Evolutionary conservation across 164 flowering plant species (phyloP).

Genomic region (Cinnamomum chago): DNA sequence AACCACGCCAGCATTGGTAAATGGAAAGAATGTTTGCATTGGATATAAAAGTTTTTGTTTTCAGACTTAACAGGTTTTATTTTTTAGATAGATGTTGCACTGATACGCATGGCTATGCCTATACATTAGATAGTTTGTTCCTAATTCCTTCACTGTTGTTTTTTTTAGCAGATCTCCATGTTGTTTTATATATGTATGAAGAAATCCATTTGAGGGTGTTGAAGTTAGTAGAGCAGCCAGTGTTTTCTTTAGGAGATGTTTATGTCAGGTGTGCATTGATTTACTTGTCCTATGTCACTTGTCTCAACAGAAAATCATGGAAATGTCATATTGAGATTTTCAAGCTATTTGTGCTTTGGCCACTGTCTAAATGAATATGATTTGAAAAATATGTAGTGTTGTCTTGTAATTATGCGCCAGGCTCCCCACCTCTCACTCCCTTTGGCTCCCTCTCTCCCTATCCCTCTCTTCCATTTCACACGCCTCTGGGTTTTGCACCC

Average conservation of each 20-base stretch:
- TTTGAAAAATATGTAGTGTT: too few relatives aligned
- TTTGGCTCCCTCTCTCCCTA: too few relatives aligned
- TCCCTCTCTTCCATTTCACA: too few relatives aligned
- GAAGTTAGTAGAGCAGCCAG: slow-evolving; percentile 21
- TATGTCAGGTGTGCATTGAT: slow-evolving; percentile 12
- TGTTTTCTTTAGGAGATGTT: slow-evolving; percentile 8
- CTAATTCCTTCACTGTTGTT: background rate
- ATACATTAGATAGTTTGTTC: background rate
- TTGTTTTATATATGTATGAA: slow-evolving; percentile 11
- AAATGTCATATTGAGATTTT: slow-evolving; percentile 15
- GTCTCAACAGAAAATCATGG: slow-evolving; percentile 34
- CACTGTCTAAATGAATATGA: background rate
- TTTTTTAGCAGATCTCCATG: background rate
- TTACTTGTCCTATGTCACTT: slow-evolving; percentile 38
- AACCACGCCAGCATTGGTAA: too few relatives aligned
- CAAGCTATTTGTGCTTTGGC: background rate
- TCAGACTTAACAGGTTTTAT: too few relatives aligned
- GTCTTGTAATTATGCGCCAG: too few relatives aligned
- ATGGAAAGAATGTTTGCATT: too few relatives aligned
- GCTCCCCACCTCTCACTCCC: too few relatives aligned
- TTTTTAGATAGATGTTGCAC: too few relatives aligned
- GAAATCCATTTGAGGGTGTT: slow-evolving; percentile 1
- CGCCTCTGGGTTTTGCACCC: too few relatives aligned
- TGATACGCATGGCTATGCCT: too few relatives aligned
- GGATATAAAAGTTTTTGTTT: too few relatives aligned